Evolutionary conservation across 1,284 basidiomycete genomes (phyloP).

Genomic region (Marasmius sp.): DNA sequence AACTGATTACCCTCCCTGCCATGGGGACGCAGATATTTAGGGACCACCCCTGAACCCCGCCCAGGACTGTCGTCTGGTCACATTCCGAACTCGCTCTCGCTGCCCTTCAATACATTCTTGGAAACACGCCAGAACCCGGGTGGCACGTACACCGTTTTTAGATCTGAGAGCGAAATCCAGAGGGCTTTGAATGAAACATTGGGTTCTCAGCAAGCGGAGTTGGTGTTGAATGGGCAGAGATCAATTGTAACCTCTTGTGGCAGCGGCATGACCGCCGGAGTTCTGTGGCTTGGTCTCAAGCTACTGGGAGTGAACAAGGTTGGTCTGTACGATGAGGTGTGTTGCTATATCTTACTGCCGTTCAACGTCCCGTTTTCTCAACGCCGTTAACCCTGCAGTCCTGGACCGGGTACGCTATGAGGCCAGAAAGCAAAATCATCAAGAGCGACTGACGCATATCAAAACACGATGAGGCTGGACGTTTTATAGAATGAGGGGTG

Average conservation of each 20-base stretch:
- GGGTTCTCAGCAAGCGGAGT: slow-evolving; percentile 52
- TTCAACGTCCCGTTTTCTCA: background rate
- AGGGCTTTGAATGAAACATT: slow-evolving; percentile 61
- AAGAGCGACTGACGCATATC: slow-evolving; percentile 25
- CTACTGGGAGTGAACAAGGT: slow-evolving; percentile 59
- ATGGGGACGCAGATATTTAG: slow-evolving; percentile 59
- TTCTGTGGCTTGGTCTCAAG: slow-evolving; percentile 88
- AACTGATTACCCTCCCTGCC: slow-evolving; percentile 1
- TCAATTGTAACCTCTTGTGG: slow-evolving; percentile 78
- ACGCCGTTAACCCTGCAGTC: slow-evolving; percentile 45
- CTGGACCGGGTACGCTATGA: slow-evolving; percentile 81
- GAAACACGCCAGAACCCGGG: slow-evolving; percentile 45
- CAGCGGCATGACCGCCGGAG: slow-evolving; percentile 95
- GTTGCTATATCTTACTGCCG: slow-evolving; percentile 21
- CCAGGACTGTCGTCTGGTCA: slow-evolving; percentile 89
- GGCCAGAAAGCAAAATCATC: slow-evolving; percentile 62
- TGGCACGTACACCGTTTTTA: slow-evolving; percentile 64
- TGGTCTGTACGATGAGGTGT: slow-evolving; percentile 83
- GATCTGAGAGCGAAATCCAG: slow-evolving; percentile 55
- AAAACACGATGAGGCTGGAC: background rate
- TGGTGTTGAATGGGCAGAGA: slow-evolving; percentile 58
- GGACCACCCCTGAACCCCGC: slow-evolving; percentile 87
- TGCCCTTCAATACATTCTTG: slow-evolving; percentile 85
- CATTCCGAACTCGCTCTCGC: slow-evolving; percentile 83
- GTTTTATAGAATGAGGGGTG: background rate